Percentiles rank a stretch among this genome's conserved stretches.
These are phyloP conservation scores for Verticillium nonalfalfae DNA, from an alignment of 2,329 filamentous ascomycete species.

Conservation along the genomic window DNA sequence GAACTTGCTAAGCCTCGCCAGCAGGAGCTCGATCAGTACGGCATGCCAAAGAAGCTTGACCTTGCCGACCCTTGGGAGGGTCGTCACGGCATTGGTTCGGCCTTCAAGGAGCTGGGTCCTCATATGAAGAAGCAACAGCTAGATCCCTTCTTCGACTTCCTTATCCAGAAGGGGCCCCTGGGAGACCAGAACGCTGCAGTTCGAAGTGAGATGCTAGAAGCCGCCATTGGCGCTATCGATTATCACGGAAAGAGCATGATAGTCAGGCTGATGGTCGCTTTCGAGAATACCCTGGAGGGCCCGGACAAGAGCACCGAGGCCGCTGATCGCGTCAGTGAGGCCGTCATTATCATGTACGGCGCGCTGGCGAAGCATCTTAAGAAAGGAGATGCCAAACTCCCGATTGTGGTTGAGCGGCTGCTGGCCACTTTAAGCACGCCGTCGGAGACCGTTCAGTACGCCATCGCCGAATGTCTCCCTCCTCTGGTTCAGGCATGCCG, in stretches of 20 bases:
- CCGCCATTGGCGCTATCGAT: slow-evolving; percentile 75
- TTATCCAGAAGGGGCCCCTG: slow-evolving; percentile 83
- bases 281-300: slow-evolving; percentile 81
- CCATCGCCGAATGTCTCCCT: slow-evolving; percentile 88
- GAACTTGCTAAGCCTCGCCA: slow-evolving; percentile 77
- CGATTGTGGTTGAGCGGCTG: slow-evolving; percentile 79
- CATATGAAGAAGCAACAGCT: slow-evolving; percentile 64
- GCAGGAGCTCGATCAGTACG: slow-evolving; percentile 84
- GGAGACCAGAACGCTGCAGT: slow-evolving; percentile 74
- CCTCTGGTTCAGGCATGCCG: slow-evolving; percentile 79
- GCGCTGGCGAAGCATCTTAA: slow-evolving; percentile 84
- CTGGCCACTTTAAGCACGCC: slow-evolving; percentile 86
- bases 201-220: slow-evolving; percentile 85
- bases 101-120: slow-evolving; percentile 75
- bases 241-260: slow-evolving; percentile 75
- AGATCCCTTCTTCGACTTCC: slow-evolving; percentile 73
- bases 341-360: slow-evolving; percentile 95
- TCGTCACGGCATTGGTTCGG: slow-evolving; percentile 80
- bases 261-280: slow-evolving; percentile 85
- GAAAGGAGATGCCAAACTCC: slow-evolving; percentile 78
- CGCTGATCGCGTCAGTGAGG: slow-evolving; percentile 89
- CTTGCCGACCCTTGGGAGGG: slow-evolving; percentile 86
- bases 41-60: slow-evolving; percentile 88
- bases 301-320: slow-evolving; percentile 76
- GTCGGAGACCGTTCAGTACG: slow-evolving; percentile 94